Evolutionary conservation across 2,329 filamentous ascomycete genomes (phyloP).

Genomic region (Coniochaeta sp.): DNA sequence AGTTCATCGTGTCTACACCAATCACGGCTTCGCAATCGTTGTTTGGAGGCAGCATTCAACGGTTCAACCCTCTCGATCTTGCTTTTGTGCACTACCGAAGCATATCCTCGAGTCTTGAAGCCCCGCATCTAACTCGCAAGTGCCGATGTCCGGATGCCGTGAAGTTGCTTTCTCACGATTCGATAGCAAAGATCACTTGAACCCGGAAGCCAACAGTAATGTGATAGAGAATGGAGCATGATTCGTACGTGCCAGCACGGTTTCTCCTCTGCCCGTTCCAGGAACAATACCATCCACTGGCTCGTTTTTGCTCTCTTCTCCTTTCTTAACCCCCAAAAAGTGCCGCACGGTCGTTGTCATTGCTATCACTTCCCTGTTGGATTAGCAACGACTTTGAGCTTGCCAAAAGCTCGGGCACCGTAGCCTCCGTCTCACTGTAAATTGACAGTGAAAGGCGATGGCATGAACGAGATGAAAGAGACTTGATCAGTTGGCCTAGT

Average conservation of each 20-base stretch:
- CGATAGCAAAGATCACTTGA: no score
- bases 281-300: no score
- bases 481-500: not conserved
- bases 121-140: not conserved
- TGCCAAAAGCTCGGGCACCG: no score
- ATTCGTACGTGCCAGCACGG: not conserved
- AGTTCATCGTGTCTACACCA: not conserved
- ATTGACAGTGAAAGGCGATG: no score
- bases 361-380: no score
- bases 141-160: not conserved
- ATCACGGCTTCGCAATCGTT: not conserved
- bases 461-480: no score
- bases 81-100: not conserved
- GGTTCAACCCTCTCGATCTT: not conserved
- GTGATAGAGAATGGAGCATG: not conserved
- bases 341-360: no score
- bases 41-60: not conserved
- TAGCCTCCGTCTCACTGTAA: no score
- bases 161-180: not conserved
- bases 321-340: no score
- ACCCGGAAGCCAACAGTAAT: not conserved
- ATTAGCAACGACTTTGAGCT: no score
- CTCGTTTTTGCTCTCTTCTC: no score
- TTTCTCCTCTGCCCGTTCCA: not conserved
- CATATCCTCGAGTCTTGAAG: not conserved